Base-by-base conservation (phyloP, 805 yeast species). In the Metschnikowia cubensis region DNA sequence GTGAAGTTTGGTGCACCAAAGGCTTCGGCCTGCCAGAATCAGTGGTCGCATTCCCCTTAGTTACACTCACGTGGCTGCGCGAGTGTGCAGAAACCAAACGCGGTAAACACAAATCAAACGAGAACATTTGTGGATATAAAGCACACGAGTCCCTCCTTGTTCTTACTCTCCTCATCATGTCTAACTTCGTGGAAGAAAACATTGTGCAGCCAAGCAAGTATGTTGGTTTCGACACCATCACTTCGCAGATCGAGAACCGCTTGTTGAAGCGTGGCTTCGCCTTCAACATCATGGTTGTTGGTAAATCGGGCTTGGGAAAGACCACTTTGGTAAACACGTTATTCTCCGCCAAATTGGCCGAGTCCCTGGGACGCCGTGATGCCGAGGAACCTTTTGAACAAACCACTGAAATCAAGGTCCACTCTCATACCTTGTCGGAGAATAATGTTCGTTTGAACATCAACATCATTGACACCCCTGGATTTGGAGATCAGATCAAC, bases 171-270 rank as follows among this genome's bases (percentile, higher is more conserved):
- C n/a, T 18, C 41, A 43, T 45, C 14, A 59, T 59, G 57, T 59
- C 67, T 18, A 46, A 46, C 39, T 53, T 52, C 46, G 45, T 53
- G 31, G 64, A 54, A 49, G 59, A 51, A 22, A 44, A 48, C 45
- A 38, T 58, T 29, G 49, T 59, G 22, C 81, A 81, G 54, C 96
- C 97, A 22, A 71, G 76, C 42, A 80, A 83, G 50, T 91, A 91
- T 67, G 98, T 94, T 56, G 99, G 99, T 42, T 92, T 94, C 67
- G 98, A 94, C 71, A 85, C 97, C 54, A 92, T 94, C 70, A 92
- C 98, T 45, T 80, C 86, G 35, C 99, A 94, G 72, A 94, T 94
- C 64, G 97, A 94, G 70, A 89, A 85, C 68, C 82, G 97, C 59
- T 75, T 94, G 60, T 76, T 94, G 68, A 91, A 89, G 69, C 80